Evolutionary conservation across 805 yeast genomes (phyloP).

Genomic region (Candida mattraensis): DNA sequence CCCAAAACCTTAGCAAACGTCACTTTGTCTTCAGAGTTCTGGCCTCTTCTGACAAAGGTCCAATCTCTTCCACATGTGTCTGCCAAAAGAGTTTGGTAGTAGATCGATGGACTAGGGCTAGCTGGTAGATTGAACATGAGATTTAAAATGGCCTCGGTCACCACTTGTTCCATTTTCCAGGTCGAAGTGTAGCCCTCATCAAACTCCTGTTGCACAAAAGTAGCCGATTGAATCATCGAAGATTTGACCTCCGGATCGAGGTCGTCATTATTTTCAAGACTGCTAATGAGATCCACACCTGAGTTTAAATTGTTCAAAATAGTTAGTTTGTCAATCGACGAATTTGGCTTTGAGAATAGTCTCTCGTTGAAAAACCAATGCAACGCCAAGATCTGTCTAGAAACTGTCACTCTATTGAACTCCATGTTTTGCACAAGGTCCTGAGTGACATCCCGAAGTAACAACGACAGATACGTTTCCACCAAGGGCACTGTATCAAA

Average conservation of each 20-base stretch:
- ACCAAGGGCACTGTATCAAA: slow-evolving; percentile 68
- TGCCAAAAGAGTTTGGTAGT: slow-evolving; percentile 80
- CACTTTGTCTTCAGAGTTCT: slow-evolving; percentile 30
- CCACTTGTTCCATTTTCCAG: slow-evolving; percentile 89
- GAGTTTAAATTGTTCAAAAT: slow-evolving; percentile 38
- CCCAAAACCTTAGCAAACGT: slow-evolving; percentile 94
- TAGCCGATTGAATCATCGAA: slow-evolving; percentile 32
- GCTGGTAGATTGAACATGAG: slow-evolving; percentile 75
- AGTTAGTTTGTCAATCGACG: slow-evolving; percentile 68
- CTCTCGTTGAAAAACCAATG: slow-evolving; percentile 69
- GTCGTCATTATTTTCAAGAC: slow-evolving; percentile 29
- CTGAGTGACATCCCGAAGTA: slow-evolving; percentile 71
- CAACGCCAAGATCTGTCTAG: slow-evolving; percentile 75
- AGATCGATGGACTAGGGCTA: slow-evolving; percentile 65
- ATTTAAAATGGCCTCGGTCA: slow-evolving; percentile 77
- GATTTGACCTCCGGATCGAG: slow-evolving; percentile 26
- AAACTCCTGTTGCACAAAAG: slow-evolving; percentile 40
- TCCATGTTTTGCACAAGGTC: slow-evolving; percentile 80
- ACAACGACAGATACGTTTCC: slow-evolving; percentile 51
- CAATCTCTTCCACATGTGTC: slow-evolving; percentile 85
- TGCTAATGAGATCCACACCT: slow-evolving; percentile 37
- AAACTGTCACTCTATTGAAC: slow-evolving; percentile 84
- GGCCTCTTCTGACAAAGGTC: slow-evolving; percentile 35
- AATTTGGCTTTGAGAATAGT: slow-evolving; percentile 70
- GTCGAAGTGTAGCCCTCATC: slow-evolving; percentile 51